phyloP scores from a whole-genome alignment of 179 eudicot genomes.

The Amaranthus tricolor region DNA sequence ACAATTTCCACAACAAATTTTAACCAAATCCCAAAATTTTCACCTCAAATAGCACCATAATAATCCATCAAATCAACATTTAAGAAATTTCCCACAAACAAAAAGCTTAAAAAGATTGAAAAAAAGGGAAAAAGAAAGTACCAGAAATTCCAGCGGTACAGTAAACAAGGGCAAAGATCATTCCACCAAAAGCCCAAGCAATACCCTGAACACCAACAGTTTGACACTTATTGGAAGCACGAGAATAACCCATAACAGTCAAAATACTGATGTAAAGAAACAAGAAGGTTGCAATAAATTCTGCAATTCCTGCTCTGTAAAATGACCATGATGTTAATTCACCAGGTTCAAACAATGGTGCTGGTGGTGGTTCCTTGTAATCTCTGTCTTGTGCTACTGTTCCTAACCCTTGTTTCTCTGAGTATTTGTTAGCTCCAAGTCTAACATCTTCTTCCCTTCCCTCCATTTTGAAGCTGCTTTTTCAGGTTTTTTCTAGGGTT shows the following conservation, averaged over 20 bases:
- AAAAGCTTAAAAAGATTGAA: not conserved
- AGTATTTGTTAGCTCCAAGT: not conserved
- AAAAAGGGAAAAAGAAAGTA: not conserved
- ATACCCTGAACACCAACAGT: constrained; percentile 28
- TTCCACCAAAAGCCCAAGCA: constrained; percentile 32
- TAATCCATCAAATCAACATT: not conserved
- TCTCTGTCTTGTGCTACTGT: not conserved
- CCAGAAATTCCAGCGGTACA: constrained; percentile 31
- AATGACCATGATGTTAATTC: constrained; percentile 23
- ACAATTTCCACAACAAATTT: too few relatives aligned
- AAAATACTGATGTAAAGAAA: constrained; percentile 24
- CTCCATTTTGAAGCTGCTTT: not conserved
- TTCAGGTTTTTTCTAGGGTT: too few relatives aligned
- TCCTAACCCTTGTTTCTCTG: not conserved
- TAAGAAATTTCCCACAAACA: too few relatives aligned
- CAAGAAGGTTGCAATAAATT: constrained; percentile 22
- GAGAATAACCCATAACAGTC: constrained; percentile 21
- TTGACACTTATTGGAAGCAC: constrained; percentile 6
- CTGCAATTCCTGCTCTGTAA: constrained; percentile 22
- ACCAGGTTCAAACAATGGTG: constrained; percentile 9
- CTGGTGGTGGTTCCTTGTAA: constrained; percentile 25
- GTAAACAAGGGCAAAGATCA: constrained; percentile 26
- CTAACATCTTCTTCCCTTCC: not conserved
- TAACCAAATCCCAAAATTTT: too few relatives aligned
- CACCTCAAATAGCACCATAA: not conserved